phyloP scores from a whole-genome alignment of 306 rosid species.

The Corylus avellana region DNA sequence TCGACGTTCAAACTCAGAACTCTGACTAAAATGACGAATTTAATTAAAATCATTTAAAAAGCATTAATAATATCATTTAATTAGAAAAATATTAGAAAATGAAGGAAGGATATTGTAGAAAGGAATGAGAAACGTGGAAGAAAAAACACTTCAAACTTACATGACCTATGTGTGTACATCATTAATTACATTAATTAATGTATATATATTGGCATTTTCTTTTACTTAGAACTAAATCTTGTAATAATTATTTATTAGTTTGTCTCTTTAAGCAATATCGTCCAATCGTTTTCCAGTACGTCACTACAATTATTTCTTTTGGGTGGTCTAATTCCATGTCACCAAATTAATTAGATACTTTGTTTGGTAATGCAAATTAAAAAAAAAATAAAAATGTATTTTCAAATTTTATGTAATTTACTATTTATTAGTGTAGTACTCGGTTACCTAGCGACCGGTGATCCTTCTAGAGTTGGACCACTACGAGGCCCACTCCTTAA shows the following conservation, averaged over 20 bases:
- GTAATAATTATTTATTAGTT: background rate
- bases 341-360: background rate
- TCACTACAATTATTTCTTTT: background rate
- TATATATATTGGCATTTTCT: background rate
- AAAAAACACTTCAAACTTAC: constrained; percentile 3
- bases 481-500: too few relatives aligned
- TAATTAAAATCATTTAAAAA: too few relatives aligned
- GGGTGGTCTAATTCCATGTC: too few relatives aligned
- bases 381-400: too few relatives aligned
- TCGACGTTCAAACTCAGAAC: too few relatives aligned
- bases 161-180: background rate
- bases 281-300: background rate
- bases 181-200: background rate
- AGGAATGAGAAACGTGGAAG: constrained; percentile 21
- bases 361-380: too few relatives aligned
- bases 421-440: too few relatives aligned
- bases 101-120: background rate
- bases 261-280: background rate
- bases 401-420: too few relatives aligned
- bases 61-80: background rate
- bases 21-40: too few relatives aligned
- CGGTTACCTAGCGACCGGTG: too few relatives aligned
- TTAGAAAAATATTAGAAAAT: background rate
- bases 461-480: too few relatives aligned
- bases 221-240: background rate